Base-by-base conservation (phyloP, 2,329 filamentous ascomycete species). In the Bipolaris zeicola region DNA sequence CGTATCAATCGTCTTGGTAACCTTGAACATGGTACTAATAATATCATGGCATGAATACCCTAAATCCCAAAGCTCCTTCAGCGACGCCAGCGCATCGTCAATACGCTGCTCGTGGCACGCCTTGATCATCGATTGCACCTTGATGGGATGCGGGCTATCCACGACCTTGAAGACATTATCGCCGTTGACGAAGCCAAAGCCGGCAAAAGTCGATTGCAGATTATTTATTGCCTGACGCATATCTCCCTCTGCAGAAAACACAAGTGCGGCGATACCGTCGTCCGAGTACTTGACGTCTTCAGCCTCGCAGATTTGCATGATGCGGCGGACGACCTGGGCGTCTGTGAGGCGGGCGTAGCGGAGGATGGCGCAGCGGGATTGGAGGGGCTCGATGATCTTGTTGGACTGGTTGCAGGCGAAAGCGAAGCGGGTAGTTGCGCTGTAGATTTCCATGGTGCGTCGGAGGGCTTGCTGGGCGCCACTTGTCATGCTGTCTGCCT, bases 211-310 rank as follows among this genome's bases (percentile, higher is more conserved):
- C 65, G 91, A 96, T 76, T 99, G 95, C 65, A 99, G 79, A 77
- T 98, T 98, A 80, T 99, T 99, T 82, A 99, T 96, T 34, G 95
- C 95, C 79, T 99, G 95, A 59, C 95, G 87, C 95, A 99, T 99
- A 75, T 99, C 95, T 54, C 95, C 95, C 77, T 99, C 95, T 6
- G 95, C 95, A 61, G 90, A 95, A 80, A 99, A 99, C 1, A 99
- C 92, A 33, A 99, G 81, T n/a, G 95, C 95, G 0, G 94, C 95
- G 57, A 98, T 83, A 0, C 95, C 95, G 74, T 98, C 94, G 68
- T 99, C 95, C 49, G 88, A 93, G 78, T 92, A 91, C 73, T 95
- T 83, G 42, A 98, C 92, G 64, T 90, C 87, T 78, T 99, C 95
- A 1, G 92, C 92, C 73, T 95, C 89, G 73, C 92, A 95, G 66